Base-by-base conservation (phyloP, 2,329 filamentous ascomycete genomes). In the Fusarium palustre region DNA sequence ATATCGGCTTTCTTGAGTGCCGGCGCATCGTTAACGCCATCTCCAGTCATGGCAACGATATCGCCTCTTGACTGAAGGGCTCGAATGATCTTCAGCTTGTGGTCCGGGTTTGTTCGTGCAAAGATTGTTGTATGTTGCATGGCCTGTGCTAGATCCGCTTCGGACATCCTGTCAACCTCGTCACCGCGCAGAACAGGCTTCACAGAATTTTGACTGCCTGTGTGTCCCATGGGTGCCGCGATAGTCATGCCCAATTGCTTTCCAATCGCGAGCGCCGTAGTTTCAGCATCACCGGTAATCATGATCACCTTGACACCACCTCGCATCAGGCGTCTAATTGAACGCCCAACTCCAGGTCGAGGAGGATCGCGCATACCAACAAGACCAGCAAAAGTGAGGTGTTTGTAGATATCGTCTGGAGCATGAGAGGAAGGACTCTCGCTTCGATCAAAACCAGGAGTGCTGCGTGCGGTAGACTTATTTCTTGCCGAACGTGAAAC, bases 281-380 rank as follows among this genome's bases (percentile, higher is more conserved):
- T 93, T 78, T 98, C 94, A 18, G 96, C 93, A 79, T 99, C 96
- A 61, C 96, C 96, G 12, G 96, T 99, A 71, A 99, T 98, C 96
- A 99, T 99, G 73, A 99, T 97, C 48, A 99, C 93, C 79, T 94
- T 96, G 67, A 99, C 96, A 39, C 95, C 95, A 55, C 96, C 96
- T 49, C 93, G 90, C 91, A 98, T 95, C 57, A 99, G 83, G 66
- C 92, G 91, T 71, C 93, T 88, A 71, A 99, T 97, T 8, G 95
- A 94, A 68, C 91, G 90, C 71, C 93, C 92, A 11, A 99, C 96
- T 43, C 94, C 94, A 70, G 94, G 93, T 50, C 96, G 87, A 4
- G 96, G 96, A 7, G 96, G 96, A 77, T 99, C 96, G 71, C 93
- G 97, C 95, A 99, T 99, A 48, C 96, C 96, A 30, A 98, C 93